A percentile compares a stretch with the other conserved stretches of the same genome.
phyloP scores from a whole-genome alignment of 495 filamentous ascomycete species.

The Daldinia bambusicola region DNA sequence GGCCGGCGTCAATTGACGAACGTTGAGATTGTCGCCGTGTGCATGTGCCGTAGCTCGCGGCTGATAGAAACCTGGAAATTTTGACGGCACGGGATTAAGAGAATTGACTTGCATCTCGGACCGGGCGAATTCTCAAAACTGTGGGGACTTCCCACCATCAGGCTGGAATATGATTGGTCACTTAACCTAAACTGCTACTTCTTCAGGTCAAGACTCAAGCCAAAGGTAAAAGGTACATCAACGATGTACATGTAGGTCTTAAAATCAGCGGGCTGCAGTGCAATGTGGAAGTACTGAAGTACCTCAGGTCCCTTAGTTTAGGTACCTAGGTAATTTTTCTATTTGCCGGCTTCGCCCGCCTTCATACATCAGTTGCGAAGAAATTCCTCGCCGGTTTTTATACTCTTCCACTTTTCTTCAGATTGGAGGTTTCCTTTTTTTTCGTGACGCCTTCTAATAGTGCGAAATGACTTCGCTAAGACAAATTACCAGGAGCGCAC shows the following conservation, averaged over 20 bases:
- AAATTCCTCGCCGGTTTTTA: slow-evolving; percentile 34
- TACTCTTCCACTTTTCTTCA: slow-evolving; percentile 13
- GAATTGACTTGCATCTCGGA: slow-evolving; percentile 30
- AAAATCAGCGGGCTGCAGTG: no score
- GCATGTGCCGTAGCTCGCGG: background rate
- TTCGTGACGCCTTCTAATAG: slow-evolving; percentile 4
- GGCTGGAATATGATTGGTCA: slow-evolving; percentile 15
- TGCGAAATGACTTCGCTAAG: slow-evolving; percentile 60
- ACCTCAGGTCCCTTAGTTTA: slow-evolving; percentile 11
- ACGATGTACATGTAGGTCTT: no score
- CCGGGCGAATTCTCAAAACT: slow-evolving; percentile 25
- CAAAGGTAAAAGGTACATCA: no score
- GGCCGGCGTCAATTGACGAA: slow-evolving; percentile 6
- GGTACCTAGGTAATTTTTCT: slow-evolving; percentile 38
- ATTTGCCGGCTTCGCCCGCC: slow-evolving; percentile 45
- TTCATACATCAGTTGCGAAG: slow-evolving; percentile 35
- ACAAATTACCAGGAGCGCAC: slow-evolving; percentile 54
- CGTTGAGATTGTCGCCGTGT: slow-evolving; percentile 10
- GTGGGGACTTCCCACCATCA: slow-evolving; percentile 4
- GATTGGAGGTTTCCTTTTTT: slow-evolving; percentile 38
- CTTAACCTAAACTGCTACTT: background rate
- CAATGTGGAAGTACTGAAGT: background rate
- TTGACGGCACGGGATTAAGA: slow-evolving; percentile 24
- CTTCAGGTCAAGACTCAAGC: no score
- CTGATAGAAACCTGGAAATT: slow-evolving; percentile 29